These are phyloP conservation scores for Apophysomyces sp. DNA, from an alignment of 371 early-diverging fungal species.

Conservation along the genomic window DNA sequence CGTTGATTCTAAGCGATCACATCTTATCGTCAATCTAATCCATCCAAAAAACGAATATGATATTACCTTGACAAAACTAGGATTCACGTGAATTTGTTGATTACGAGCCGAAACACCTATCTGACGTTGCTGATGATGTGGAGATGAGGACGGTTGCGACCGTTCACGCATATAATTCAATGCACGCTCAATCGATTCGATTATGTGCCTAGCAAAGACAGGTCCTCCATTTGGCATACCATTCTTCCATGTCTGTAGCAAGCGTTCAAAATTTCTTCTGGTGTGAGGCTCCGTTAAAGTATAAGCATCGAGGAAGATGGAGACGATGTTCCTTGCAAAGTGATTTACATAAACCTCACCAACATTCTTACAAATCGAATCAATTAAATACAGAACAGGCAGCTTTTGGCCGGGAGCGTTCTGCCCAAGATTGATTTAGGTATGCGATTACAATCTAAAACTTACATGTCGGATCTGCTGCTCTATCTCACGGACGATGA, in stretches of 20 bases:
- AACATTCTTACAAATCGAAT: conserved; percentile 92
- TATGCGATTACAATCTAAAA: conserved; percentile 3
- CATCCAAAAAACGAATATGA: background rate
- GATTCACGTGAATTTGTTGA: conserved; percentile 60
- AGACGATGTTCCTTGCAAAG: conserved; percentile 72
- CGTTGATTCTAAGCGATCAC: background rate
- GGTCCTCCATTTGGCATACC: conserved; percentile 61
- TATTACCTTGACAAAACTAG: conserved; percentile 60
- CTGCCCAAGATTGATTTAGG: conserved; percentile 36
- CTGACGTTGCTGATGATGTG: conserved; percentile 14
- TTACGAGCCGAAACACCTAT: conserved; percentile 12
- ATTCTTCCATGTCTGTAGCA: conserved; percentile 82
- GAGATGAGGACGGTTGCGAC: background rate
- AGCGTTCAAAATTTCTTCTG: conserved; percentile 66
- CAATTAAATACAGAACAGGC: conserved; percentile 87
- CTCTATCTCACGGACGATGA: conserved; percentile 83
- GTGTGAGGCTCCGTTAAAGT: conserved; percentile 62
- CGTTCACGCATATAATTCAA: conserved; percentile 40
- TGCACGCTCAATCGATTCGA: conserved; percentile 58
- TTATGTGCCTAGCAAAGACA: conserved; percentile 59
- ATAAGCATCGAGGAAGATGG: conserved; percentile 74
- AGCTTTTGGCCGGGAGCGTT: conserved; percentile 77
- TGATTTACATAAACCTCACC: conserved; percentile 72
- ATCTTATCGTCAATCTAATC: background rate
- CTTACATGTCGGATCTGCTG: conserved; percentile 78